Evolutionary conservation across 2,329 filamentous ascomycete genomes (phyloP).

Genomic region (Sporothrix sp.): DNA sequence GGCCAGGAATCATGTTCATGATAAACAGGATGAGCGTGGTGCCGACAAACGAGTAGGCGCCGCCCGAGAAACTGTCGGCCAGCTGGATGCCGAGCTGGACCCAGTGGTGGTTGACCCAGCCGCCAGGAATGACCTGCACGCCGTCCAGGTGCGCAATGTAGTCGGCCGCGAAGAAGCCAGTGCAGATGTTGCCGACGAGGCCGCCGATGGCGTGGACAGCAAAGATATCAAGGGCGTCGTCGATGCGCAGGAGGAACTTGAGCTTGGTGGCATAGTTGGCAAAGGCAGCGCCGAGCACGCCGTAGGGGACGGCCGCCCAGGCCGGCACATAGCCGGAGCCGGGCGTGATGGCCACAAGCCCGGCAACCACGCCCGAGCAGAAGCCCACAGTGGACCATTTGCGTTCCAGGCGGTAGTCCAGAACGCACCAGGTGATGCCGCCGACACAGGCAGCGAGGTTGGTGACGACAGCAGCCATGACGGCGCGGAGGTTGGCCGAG

Average conservation of each 20-base stretch:
- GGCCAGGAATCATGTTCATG: constrained; percentile 61
- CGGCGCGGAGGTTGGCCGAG: constrained; percentile 70
- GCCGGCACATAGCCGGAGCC: constrained; percentile 71
- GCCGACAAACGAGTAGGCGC: constrained; percentile 56
- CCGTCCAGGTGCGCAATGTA: constrained; percentile 69
- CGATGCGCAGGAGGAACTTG: constrained; percentile 63
- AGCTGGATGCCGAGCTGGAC: constrained; percentile 63
- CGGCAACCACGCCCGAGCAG: constrained; percentile 82
- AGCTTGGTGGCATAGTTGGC: constrained; percentile 85
- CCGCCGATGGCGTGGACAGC: constrained; percentile 81
- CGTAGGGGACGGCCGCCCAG: constrained; percentile 49
- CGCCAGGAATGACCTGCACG: constrained; percentile 46
- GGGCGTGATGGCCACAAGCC: constrained; percentile 79
- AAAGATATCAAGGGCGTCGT: constrained; percentile 85
- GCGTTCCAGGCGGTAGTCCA: constrained; percentile 83
- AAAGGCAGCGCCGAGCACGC: constrained; percentile 50
- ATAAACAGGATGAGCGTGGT: constrained; percentile 60
- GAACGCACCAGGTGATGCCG: constrained; percentile 72
- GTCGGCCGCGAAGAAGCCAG: constrained; percentile 66
- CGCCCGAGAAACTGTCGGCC: constrained; percentile 55
- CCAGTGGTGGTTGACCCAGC: constrained; percentile 63
- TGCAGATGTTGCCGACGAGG: constrained; percentile 69
- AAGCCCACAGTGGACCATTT: constrained; percentile 93
- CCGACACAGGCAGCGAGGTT: constrained; percentile 77
- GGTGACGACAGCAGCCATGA: constrained; percentile 84